Evolutionary conservation across 192 early-diverging fungal genomes (phyloP), one percentile per base, ranked within the genome.

Genomic region (Spizellomyces sp.): DNA sequence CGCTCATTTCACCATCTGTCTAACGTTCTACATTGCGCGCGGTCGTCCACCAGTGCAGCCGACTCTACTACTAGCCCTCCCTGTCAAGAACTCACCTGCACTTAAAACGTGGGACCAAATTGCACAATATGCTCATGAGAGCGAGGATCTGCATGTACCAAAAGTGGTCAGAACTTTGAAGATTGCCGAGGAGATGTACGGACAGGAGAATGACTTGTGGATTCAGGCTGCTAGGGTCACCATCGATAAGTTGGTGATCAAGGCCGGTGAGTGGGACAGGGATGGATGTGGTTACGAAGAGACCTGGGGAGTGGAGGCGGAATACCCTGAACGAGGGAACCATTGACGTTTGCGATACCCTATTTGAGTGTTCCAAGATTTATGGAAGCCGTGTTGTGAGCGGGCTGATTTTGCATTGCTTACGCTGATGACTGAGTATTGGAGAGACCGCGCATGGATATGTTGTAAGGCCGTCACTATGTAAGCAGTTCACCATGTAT

Each of bases 71-170:
- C 19, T 19, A n/a, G 15, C 41, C 10, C 59, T 9, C 2, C 45
- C 58, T 47, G 8, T 57, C 19, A 46, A 44, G 44, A 46, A 2
- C 17, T 15, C 17, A 36, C 59, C 22, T 5, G 58, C 44, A 15
- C 19, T 21, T 41, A 57, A 58, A 17, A 10, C 45, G 10, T 70
- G 69, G 69, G 59, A 70, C 2, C 36, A 62, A 44, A 9, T 70
- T 5, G 15, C 14, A 6, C 58, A 22, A 4, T 19, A 10, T 14
- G 59, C 58, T 2, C 17, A 56, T 9, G 45, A n/a, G 21, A 70
- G 41, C n/a, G 50, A 62, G n/a, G 69, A 70, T 52, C 22, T 59
- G 42, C 69, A 70, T 27, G 69, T 57, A 4, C 58, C 69, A 41
- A 70, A 70, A 44, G 59, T 50, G 7, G 45, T 70, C 8, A 45